Evolutionary conservation across 805 yeast genomes (phyloP).

Genomic region (Kregervanrija fluxuum): DNA sequence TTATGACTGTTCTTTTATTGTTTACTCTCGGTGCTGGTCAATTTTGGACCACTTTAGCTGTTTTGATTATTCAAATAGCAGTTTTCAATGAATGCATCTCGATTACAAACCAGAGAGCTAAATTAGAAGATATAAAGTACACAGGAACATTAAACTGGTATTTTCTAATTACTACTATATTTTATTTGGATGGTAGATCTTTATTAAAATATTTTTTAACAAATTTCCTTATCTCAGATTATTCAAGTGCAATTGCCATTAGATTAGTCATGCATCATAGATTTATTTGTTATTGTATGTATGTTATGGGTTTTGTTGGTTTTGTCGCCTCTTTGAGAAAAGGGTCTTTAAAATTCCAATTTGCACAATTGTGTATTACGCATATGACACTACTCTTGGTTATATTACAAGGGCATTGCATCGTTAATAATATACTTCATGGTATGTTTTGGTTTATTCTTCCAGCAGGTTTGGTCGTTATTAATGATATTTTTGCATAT

Average conservation of each 20-base stretch:
- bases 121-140: slow-evolving; percentile 74
- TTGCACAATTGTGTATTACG: slow-evolving; percentile 87
- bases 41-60: slow-evolving; percentile 65
- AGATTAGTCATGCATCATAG: slow-evolving; percentile 55
- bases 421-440: slow-evolving; percentile 78
- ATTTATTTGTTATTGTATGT: slow-evolving; percentile 75
- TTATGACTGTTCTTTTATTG: slow-evolving; percentile 76
- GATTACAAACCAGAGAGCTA: slow-evolving; percentile 70
- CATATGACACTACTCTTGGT: slow-evolving; percentile 89
- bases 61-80: slow-evolving; percentile 66
- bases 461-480: slow-evolving; percentile 87
- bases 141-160: slow-evolving; percentile 90
- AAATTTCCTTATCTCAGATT: slow-evolving; percentile 22
- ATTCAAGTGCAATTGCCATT: slow-evolving; percentile 21
- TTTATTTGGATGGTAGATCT: slow-evolving; percentile 83
- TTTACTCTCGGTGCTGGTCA: slow-evolving; percentile 77
- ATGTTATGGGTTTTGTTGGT: slow-evolving; percentile 80
- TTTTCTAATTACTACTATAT: slow-evolving; percentile 77
- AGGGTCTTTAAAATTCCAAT: slow-evolving; percentile 86
- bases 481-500: slow-evolving; percentile 94
- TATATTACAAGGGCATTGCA: slow-evolving; percentile 89
- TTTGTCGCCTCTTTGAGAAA: slow-evolving; percentile 86
- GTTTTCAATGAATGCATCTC: slow-evolving; percentile 89
- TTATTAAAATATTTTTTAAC: slow-evolving; percentile 48
- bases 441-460: slow-evolving; percentile 93